Base-by-base conservation (phyloP, 768 basidiomycete genomes). In the Holtermanniella nyarrowii region DNA sequence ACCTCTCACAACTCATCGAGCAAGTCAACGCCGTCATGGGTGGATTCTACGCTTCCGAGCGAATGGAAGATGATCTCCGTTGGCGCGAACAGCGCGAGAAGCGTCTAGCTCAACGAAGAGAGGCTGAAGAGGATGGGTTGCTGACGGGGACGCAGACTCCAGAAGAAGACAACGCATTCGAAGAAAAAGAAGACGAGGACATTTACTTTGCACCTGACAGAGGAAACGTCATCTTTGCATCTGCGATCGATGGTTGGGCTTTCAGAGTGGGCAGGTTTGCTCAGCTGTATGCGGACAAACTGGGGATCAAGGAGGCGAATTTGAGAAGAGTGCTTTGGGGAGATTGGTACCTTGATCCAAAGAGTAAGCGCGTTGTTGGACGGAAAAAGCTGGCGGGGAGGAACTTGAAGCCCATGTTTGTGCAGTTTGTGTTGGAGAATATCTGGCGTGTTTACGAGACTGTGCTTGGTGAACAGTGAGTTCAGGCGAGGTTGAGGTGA, bases 1-100 rank as follows among this genome's bases (percentile, higher is more conserved):
- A 96, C 62, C 80, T 99, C n/a, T 76, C 81, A 4, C 84, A 88
- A 31, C 77, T 96, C 13, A 88, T 99, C 48, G 93, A 97, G 69
- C 88, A 95, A 63, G 91, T 96, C 22, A 99, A 97, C 63, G 95
- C 90, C 0, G 88, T 97, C 46, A 93, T 97, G 89, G 95, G 95
- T 0, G 81, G 81, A 52, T 91, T 96, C 71, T 97, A 90, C 64
- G 89, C 91, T 3, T 80, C 85, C 1, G 93, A 96, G 56, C 76
- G 95, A 16, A 95, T 97, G 90, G 90, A 93, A 57, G 90, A 96
- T 55, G 91, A 97, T 72, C 72, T 89, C 20, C 78, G 88, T 13
- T 95, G 95, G 88, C 76, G 85, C 57, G 93, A 97, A 74, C 88
- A 88, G 57, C 82, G 86, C 24, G 88, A 96, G 62, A 78, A 81